These are phyloP conservation scores for Lipomyces yamadae DNA, from an alignment of 805 yeast genomes.

Conservation along the genomic window DNA sequence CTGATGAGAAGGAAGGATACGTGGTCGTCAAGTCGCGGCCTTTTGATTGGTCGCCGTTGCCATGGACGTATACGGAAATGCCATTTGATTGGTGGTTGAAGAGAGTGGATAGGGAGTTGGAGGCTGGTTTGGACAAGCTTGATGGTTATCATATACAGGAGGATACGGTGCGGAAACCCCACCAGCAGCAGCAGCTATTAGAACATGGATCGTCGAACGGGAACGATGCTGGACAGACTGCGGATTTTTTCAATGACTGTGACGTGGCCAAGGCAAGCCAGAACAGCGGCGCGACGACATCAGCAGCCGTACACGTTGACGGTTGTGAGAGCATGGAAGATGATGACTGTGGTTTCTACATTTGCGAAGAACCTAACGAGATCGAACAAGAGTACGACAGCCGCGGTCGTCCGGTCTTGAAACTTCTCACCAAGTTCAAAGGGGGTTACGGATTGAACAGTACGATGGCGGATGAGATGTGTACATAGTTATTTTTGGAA, in stretches of 20 bases:
- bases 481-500: neutral
- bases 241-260: neutral
- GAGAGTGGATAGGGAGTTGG: slow-evolving; percentile 12
- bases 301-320: neutral
- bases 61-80: slow-evolving; percentile 21
- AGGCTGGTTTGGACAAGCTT: neutral
- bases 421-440: slow-evolving; percentile 23
- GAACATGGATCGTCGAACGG: too few species aligned
- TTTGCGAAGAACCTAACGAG: slow-evolving; percentile 33
- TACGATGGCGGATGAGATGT: neutral
- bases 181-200: neutral
- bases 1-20: neutral
- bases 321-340: neutral
- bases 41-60: slow-evolving; percentile 29
- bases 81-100: slow-evolving; percentile 22
- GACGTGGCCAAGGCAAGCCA: slow-evolving; percentile 11
- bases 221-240: too few species aligned
- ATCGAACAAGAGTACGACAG: slow-evolving; percentile 23
- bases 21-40: slow-evolving; percentile 14
- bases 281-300: neutral
- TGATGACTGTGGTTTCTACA: slow-evolving; percentile 15
- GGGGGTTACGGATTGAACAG: slow-evolving; percentile 18
- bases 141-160: neutral
- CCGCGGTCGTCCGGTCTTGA: slow-evolving; percentile 27
- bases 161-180: neutral